phyloP scores from a whole-genome alignment of 2,329 filamentous ascomycete genomes.

The Lachnellula hyalina region DNA sequence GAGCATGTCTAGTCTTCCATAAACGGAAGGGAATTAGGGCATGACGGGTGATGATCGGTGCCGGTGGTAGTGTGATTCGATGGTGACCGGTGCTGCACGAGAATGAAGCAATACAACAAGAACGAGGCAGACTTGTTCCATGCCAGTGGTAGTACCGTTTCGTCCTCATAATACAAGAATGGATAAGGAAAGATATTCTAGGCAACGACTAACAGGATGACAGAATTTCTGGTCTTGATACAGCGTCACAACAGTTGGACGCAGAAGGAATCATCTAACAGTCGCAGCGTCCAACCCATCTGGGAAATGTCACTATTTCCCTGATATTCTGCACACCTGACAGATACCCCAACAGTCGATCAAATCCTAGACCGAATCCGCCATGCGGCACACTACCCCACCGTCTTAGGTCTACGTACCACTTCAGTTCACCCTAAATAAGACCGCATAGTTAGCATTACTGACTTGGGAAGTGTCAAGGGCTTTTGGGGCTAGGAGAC shows the following conservation, averaged over 20 bases:
- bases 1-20: background rate
- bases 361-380: slow-evolving; percentile 68
- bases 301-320: slow-evolving; percentile 64
- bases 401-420: slow-evolving; percentile 65
- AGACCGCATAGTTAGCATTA: background rate
- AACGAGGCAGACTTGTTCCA: background rate
- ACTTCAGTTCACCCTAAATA: slow-evolving; percentile 45
- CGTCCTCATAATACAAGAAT: background rate
- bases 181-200: background rate
- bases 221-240: background rate
- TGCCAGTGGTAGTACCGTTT: background rate
- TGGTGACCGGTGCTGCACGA: background rate
- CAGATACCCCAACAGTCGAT: slow-evolving; percentile 62
- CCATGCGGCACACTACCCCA: slow-evolving; percentile 69
- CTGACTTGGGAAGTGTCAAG: background rate
- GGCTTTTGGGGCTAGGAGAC: background rate
- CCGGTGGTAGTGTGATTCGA: background rate
- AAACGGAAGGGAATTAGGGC: too few relatives aligned
- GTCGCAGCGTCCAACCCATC: slow-evolving; percentile 42
- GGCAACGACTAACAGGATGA: background rate
- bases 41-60: too few relatives aligned
- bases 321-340: slow-evolving; percentile 60
- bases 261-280: slow-evolving; percentile 22
- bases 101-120: background rate
- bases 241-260: background rate